Conservation (phyloP, 805 yeast species). For the Tetrapisispora iriomotensis region DNA sequence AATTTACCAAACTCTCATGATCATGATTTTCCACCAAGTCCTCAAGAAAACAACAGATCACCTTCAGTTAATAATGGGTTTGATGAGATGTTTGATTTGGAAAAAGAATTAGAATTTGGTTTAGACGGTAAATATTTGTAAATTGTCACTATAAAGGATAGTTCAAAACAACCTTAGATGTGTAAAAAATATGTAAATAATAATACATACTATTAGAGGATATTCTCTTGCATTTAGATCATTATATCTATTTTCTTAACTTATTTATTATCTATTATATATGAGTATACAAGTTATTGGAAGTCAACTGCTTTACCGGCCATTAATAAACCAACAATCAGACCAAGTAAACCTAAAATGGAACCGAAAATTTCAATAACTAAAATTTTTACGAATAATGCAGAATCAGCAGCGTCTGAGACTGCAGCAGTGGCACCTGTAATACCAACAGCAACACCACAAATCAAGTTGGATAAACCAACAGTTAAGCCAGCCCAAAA, state of each 20-base stretch:
- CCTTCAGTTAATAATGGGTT: slow-evolving; percentile 16
- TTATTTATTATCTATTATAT: neutral
- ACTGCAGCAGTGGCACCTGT: slow-evolving; percentile 99
- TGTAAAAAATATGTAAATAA: no score
- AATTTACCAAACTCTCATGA: slow-evolving; percentile 28
- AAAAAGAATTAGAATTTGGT: slow-evolving; percentile 59
- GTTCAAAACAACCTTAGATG: neutral
- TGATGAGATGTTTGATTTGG: slow-evolving; percentile 34
- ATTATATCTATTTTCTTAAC: neutral
- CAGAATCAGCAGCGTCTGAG: slow-evolving; percentile 93
- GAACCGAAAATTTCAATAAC: slow-evolving; percentile 97
- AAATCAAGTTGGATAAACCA: slow-evolving; percentile 82
- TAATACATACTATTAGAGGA: no score
- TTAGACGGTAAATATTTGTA: slow-evolving; percentile 39
- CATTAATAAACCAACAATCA: slow-evolving; percentile 94
- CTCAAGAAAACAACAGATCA: slow-evolving; percentile 40
- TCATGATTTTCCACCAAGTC: slow-evolving; percentile 50
- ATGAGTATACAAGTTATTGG: slow-evolving; percentile 31
- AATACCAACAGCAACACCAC: slow-evolving; percentile 95
- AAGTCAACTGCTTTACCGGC: slow-evolving; percentile 91
- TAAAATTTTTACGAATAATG: slow-evolving; percentile 87
- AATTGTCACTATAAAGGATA: neutral
- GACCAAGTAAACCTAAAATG: slow-evolving; percentile 88
- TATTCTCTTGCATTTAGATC: neutral
- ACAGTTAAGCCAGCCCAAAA: slow-evolving; percentile 99